Base-by-base conservation (phyloP, 1,139 yeast genomes). In the Sugiyamaella japonica region DNA sequence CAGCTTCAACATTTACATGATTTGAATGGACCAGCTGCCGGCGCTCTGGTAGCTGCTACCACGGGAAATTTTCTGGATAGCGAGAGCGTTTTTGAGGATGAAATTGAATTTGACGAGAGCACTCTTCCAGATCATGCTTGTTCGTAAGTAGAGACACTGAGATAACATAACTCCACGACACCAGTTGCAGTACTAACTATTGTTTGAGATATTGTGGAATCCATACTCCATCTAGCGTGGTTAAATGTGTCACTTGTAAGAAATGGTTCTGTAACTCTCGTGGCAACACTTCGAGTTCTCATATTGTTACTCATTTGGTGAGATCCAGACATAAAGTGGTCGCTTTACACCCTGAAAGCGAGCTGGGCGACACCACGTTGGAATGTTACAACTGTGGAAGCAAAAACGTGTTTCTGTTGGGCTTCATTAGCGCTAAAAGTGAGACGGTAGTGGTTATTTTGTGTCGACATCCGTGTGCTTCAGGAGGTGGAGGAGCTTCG, bases 191-290 rank as follows among this genome's bases (percentile, higher is more conserved):
- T 12, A 29, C n/a, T 9, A 12, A 29, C 34, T 29, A 9, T 7
- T 29, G 3, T 29, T 48, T 5, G 37, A 53, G 59, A 1, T 90
- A 90, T 68, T 91, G 97, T 73, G 95, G 91, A 1, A 77, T 89
- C 36, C 84, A 84, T 60, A 73, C 82, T 5, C 79, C 89, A 0
- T 71, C 81, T 8, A 77, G 86, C 48, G 86, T 90, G 17, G 86
- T 87, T 42, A 83, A 85, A 63, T 91, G 98, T 73, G 81, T 82
- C 56, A 76, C 80, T 4, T 90, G 97, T 71, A 72, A 82, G 65
- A 85, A 84, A 68, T 91, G 97, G 97, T 91, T 91, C 69, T 91
- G 98, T 73, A 91, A 91, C 68, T 80, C 88, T n/a, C 81, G 83
- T 56, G 77, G 82, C 29, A 75, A 76, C 45, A 75, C 83, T 8